Base-by-base conservation (phyloP, 345 rosid genomes). In the Mangifera indica region DNA sequence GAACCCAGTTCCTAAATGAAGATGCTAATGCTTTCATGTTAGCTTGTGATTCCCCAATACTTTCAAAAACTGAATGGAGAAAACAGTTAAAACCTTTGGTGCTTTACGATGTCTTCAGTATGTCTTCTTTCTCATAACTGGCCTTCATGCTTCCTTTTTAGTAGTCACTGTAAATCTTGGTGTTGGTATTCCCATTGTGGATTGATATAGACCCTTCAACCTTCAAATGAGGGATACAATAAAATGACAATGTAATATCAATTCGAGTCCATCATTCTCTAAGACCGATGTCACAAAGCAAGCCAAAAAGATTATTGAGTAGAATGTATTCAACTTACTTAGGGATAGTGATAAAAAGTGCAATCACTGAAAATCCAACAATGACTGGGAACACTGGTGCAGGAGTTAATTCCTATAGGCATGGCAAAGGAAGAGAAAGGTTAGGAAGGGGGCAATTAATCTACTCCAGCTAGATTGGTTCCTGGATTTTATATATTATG, bases 331-430 rank as follows among this genome's bases (percentile, higher is more conserved):
- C 65, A 10, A 54, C 48, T 77, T 85, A 91, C 98, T 93, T 93
- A 7, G 96, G 98, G 74, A 93, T 91, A 74, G 89, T 81, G 78
- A 87, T 78, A 78, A 91, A 86, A 70, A 90, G 86, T 42, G 82
- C 86, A 54, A 91, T 86, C 60, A 89, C 91, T 1, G 90, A 82
- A 76, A 88, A 80, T 66, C 98, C 98, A 63, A 77, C 86, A 22
- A 91, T 72, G 12, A 93, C 87, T 40, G 97, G 96, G 53, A 87
- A 83, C 32, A 93, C 87, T 12, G 98, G 94, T 55, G 94, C 98
- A 0, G 96, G 83, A 67, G 96, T 91, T 64, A 91, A 87, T 79
- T 93, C 98, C 97, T 93, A 86, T 29, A 67, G 34, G 29, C 26
- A 78, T 20, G 13, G 74, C 69, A 44, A 4, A 61, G 34, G 24